These are phyloP conservation scores for Melampsora larici-populina DNA, from an alignment of 1,284 basidiomycete species.

Conservation along the genomic window DNA sequence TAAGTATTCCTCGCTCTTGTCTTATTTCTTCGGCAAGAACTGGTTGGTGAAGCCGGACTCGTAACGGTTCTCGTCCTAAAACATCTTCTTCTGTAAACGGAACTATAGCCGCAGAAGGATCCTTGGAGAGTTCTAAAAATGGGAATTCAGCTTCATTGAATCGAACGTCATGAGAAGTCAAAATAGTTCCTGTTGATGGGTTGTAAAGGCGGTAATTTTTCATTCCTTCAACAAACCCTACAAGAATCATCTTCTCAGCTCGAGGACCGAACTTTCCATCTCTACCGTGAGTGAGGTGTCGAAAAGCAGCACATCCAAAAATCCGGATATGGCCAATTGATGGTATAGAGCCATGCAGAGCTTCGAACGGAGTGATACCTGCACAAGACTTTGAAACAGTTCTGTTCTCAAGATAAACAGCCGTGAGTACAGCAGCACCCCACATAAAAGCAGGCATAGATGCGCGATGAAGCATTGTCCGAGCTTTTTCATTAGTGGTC, in stretches of 20 bases:
- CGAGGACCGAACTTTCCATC: background rate
- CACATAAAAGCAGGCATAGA: background rate
- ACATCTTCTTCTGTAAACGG: no score
- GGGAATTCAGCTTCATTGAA: no score
- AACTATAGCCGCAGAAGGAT: no score
- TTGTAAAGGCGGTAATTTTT: background rate
- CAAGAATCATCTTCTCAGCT: background rate
- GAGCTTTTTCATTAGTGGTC: conserved; percentile 1
- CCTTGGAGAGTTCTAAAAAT: no score
- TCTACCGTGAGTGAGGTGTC: no score
- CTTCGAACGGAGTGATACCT: background rate
- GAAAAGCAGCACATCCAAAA: conserved; percentile 7
- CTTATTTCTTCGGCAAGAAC: no score
- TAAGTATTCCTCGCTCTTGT: no score
- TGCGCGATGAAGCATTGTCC: background rate
- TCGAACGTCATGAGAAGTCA: background rate
- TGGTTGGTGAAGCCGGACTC: no score
- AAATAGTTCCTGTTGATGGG: background rate
- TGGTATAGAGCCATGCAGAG: background rate
- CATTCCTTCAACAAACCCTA: background rate
- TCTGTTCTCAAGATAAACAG: background rate
- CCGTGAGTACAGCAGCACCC: background rate
- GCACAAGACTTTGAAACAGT: background rate
- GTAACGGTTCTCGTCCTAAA: no score
- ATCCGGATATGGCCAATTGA: background rate